Evolutionary conservation across 2,329 filamentous ascomycete genomes (phyloP).

Genomic region (Fusarium falciforme): DNA sequence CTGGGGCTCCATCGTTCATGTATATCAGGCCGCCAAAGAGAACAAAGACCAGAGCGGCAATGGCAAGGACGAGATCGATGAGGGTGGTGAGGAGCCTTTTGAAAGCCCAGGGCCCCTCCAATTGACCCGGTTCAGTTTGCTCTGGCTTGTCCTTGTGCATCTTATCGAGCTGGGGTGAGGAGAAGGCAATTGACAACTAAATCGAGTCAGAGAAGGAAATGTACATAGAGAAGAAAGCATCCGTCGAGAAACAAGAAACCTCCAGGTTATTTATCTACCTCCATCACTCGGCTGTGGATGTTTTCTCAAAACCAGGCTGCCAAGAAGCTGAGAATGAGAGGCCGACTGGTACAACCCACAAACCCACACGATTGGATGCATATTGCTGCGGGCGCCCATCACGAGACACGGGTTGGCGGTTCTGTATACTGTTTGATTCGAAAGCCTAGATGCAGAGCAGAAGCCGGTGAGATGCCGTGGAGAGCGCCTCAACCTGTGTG

Average conservation of each 20-base stretch:
- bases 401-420: background rate
- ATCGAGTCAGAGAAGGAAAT: background rate
- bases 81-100: background rate
- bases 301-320: background rate
- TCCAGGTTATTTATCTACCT: no score
- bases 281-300: no score
- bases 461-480: background rate
- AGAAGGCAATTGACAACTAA: background rate
- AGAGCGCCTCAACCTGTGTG: background rate
- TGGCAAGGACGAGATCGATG: background rate
- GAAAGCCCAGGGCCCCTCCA: background rate
- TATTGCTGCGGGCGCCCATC: background rate
- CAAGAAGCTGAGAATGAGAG: background rate
- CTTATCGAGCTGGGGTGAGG: background rate
- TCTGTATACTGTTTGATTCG: background rate
- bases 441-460: background rate
- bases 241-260: background rate
- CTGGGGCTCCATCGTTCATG: background rate
- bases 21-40: background rate
- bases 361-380: background rate
- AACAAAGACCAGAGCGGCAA: background rate
- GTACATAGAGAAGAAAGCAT: background rate
- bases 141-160: background rate
- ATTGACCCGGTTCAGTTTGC: background rate
- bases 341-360: background rate